These are phyloP conservation scores for Entelexis paramagnoliae DNA, from an alignment of 1,139 yeast species.

Conservation along the genomic window DNA sequence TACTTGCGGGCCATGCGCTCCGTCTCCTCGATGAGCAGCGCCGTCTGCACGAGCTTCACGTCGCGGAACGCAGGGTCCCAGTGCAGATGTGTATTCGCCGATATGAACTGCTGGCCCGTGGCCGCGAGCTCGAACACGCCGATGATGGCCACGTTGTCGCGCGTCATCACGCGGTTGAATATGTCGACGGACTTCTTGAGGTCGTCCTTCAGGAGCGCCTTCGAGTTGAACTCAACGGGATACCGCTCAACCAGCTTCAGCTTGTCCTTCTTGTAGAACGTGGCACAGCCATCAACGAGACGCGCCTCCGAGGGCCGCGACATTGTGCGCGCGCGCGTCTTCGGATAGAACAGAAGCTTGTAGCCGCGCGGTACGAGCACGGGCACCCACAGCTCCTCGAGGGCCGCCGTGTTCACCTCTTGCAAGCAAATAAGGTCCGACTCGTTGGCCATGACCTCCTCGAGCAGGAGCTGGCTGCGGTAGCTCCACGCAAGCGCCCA, in stretches of 20 bases:
- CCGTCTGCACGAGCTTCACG: slow-evolving; percentile 92
- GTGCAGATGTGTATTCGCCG: slow-evolving; percentile 89
- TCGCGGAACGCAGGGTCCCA: slow-evolving; percentile 98
- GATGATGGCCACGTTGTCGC: slow-evolving; percentile 83
- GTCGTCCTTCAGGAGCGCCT: slow-evolving; percentile 79
- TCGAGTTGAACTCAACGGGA: slow-evolving; percentile 74
- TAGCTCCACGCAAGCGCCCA: slow-evolving; percentile 98
- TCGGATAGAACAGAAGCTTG: slow-evolving; percentile 69
- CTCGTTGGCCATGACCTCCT: slow-evolving; percentile 54
- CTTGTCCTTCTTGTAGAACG: slow-evolving; percentile 61
- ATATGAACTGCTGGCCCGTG: slow-evolving; percentile 60
- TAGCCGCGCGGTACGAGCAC: slow-evolving; percentile 64
- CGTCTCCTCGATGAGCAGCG: slow-evolving; percentile 79
- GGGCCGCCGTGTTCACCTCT: slow-evolving; percentile 85
- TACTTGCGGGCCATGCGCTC: slow-evolving; percentile 51
- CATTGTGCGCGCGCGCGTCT: slow-evolving; percentile 91
- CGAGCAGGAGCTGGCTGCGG: slow-evolving; percentile 62
- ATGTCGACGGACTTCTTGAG: slow-evolving; percentile 90
- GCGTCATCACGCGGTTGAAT: slow-evolving; percentile 90
- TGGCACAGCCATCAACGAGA: slow-evolving; percentile 96
- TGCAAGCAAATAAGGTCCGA: slow-evolving; percentile 84
- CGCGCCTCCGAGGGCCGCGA: slow-evolving; percentile 55
- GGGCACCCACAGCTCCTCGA: slow-evolving; percentile 79
- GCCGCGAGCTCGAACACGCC: slow-evolving; percentile 58
- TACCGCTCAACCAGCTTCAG: slow-evolving; percentile 64